Evolutionary conservation across 768 basidiomycete species (phyloP), one percentile per base, ranked within the genome.

Genomic region (Russula griseocarnosa): DNA sequence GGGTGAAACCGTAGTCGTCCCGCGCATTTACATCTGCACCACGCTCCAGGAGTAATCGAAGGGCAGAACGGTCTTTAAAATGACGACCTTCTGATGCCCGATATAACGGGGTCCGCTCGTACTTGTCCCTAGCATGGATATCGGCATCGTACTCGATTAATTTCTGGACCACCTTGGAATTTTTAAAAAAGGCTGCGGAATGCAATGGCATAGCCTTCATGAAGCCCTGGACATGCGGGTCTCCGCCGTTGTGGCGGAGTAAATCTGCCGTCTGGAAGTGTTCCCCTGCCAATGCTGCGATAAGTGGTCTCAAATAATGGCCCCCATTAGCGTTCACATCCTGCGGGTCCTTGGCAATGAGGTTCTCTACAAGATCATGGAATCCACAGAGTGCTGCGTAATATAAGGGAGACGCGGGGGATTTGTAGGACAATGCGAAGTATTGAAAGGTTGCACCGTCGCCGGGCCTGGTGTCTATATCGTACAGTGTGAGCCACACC

Each of bases 401-500:
- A 7, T 56, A 56, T 16, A 56, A 10, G 2, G 55, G 55, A 13
- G 1, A 5, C 9, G 55, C 26, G 0, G 5, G 1, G 3, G 55
- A 18, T 10, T 24, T 10, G 20, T 8, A 3, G 1, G 1, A 4
- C 0, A 3, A 0, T 16, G 53, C 7, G 34, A 38, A 54, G 22
- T 5, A 11, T 11, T 0, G 16, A 38, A 55, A 55, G 3, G 24
- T 1, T 2, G 9, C 2, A 6, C 1, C 6, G 0, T 0, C 5
- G 5, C 0, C 1, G 18, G 5, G 22, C 11, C 2, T 1, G 40
- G 4, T 26, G n/a, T 56, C 55, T 1, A 56, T 30, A 28, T 56
- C 42, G 10, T 44, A n/a, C 1, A 44, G 28, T 9, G 9, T 11
- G 20, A 42, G 16, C 55, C 55, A 56, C 0, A 5, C 28, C 3